Evolutionary conservation across 2,329 filamentous ascomycete genomes (phyloP).

Genomic region (Claviceps sp.): DNA sequence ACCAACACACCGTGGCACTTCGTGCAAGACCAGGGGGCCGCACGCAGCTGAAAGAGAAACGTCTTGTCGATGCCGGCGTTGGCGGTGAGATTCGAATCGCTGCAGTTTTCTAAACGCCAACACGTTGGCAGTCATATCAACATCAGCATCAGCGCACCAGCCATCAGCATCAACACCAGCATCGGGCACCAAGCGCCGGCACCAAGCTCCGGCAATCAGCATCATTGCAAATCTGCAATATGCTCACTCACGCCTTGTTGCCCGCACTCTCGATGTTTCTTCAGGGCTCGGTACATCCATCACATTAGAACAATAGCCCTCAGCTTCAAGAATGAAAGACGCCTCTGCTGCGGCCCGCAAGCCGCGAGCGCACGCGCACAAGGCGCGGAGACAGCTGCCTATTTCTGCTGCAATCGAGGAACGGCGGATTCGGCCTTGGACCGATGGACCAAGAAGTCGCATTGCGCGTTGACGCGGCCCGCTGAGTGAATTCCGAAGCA

Average conservation of each 20-base stretch:
- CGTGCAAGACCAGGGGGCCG: not conserved
- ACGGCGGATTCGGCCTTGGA: not conserved
- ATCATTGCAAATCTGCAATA: not conserved
- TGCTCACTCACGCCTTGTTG: not conserved
- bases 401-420: not conserved
- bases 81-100: not conserved
- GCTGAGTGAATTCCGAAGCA: not conserved
- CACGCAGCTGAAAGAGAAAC: not conserved
- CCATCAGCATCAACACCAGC: not conserved
- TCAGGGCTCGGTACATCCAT: too few relatives aligned
- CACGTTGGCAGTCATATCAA: not conserved
- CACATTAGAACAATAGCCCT: not conserved
- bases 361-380: not conserved
- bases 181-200: not conserved
- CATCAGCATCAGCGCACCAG: not conserved
- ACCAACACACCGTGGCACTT: not conserved
- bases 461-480: not conserved
- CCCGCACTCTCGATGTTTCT: too few relatives aligned
- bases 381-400: not conserved
- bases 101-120: not conserved
- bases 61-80: not conserved
- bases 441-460: not conserved
- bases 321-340: not conserved
- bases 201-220: too few relatives aligned
- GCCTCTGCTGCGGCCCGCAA: not conserved